Evolutionary conservation across 306 rosid species (phyloP).

Genomic region (Glycyrrhiza uralensis): DNA sequence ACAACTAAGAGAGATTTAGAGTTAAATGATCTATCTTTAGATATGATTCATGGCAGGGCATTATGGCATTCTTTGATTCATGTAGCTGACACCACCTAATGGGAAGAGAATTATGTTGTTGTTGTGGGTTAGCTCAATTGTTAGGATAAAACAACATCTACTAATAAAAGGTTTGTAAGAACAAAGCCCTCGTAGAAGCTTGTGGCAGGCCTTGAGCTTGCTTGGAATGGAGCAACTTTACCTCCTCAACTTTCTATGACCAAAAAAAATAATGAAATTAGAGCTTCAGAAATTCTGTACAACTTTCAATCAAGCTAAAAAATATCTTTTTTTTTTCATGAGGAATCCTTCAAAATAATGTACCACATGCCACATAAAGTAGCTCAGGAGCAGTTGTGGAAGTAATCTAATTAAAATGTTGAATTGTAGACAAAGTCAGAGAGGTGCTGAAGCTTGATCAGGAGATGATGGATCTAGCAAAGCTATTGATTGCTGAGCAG

Average conservation of each 20-base stretch:
- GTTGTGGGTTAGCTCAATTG: not conserved
- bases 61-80: not conserved
- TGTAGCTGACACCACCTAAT: not conserved
- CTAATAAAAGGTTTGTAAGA: not conserved
- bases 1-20: not conserved
- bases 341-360: slow-evolving; percentile 13
- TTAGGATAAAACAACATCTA: not conserved
- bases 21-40: not conserved
- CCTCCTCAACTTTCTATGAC: not conserved
- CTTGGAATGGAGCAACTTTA: not conserved
- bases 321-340: not conserved
- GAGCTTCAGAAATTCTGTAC: not conserved
- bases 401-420: slow-evolving; percentile 16
- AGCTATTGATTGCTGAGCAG: slow-evolving; percentile 82
- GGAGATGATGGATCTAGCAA: slow-evolving; percentile 89
- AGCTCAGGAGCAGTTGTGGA: not conserved
- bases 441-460: slow-evolving; percentile 87
- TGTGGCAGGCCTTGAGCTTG: not conserved
- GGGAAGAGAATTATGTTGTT: not conserved
- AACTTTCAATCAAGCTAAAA: not conserved
- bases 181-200: not conserved
- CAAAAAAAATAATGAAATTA: not conserved
- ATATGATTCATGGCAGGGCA: not conserved
- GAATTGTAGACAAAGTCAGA: slow-evolving; percentile 70
- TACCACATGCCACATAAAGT: slow-evolving; percentile 21